A percentile compares a stretch with the other conserved stretches of the same genome.
These are phyloP conservation scores for Rhynchosporium secalis DNA, from an alignment of 2,329 filamentous ascomycete species.

Conservation along the genomic window DNA sequence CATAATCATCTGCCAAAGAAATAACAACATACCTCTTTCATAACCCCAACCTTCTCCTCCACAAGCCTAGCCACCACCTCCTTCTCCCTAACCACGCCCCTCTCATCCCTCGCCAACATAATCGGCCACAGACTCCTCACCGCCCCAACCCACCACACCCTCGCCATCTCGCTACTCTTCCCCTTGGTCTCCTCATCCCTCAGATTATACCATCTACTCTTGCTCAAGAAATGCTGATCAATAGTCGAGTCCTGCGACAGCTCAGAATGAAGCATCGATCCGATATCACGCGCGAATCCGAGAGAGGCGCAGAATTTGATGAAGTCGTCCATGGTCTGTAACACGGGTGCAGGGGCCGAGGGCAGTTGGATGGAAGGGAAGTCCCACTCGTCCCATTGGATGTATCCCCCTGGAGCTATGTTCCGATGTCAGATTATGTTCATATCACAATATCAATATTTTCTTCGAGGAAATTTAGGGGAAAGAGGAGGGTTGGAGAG, in stretches of 20 bases:
- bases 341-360: background rate
- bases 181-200: slow-evolving; percentile 3
- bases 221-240: background rate
- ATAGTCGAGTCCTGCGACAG: background rate
- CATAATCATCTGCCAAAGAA: background rate
- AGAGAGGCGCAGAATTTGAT: background rate
- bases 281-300: slow-evolving; percentile 2
- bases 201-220: background rate
- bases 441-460: background rate
- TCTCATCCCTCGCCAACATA: slow-evolving; percentile 1
- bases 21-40: background rate
- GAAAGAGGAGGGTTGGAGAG: background rate
- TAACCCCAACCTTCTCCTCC: slow-evolving; percentile 1
- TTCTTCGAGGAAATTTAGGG: background rate
- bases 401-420: slow-evolving; percentile 7
- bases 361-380: background rate
- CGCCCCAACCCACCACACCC: slow-evolving; percentile 8
- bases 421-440: background rate
- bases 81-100: background rate
- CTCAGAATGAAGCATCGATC: background rate
- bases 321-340: background rate
- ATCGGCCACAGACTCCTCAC: slow-evolving; percentile 8
- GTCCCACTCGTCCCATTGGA: slow-evolving; percentile 16
- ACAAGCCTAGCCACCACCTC: background rate
- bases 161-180: background rate